Evolutionary conservation across 768 basidiomycete genomes (phyloP), one percentile per base, ranked within the genome.

Genomic region (Panaeolus cyanescens): DNA sequence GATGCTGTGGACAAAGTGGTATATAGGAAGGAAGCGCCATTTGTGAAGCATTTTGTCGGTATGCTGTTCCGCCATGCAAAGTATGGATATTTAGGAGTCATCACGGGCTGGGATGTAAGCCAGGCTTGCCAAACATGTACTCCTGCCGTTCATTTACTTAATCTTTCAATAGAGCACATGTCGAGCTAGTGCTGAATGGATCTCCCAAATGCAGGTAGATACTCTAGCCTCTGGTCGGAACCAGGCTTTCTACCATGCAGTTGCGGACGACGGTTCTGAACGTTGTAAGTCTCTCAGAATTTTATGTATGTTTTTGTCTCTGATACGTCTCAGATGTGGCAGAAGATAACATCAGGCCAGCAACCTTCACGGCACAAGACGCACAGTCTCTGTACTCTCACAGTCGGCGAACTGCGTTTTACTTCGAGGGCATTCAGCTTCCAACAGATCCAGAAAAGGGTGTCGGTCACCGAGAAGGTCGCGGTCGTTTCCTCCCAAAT

Each of bases 81-180:
- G 53, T 78, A 77, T 56, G 71, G 68, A 5, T 82, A 83, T 64
- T 58, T 72, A 7, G 83, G 80, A 20, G 79, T 78, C 50, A 79
- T 85, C 37, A 72, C 75, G 55, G 79, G 77, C 8, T 85, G 84
- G 84, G 81, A 84, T 69, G 83, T 84, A 62, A 45, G 75, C 70
- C 50, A 42, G 15, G 30, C 33, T 30, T 61, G 45, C 6, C 32
- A 53, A 4, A 50, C 58, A 13, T 58, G 36, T n/a, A 32, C 31
- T 20, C 59, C 61, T 15, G 17, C 61, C 64, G 20, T 10, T 9
- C 25, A 20, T 20, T 10, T 55, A 33, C 34, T 28, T 34, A 17
- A 59, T 3, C 12, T 45, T 13, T 53, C 42, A 22, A 12, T 55
- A 79, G 77, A 53, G 32, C n/a, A 64, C 33, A 1, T 85, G 83